Conservation (phyloP, 2,329 filamentous ascomycete genomes). For the Cladosporium sp. region DNA sequence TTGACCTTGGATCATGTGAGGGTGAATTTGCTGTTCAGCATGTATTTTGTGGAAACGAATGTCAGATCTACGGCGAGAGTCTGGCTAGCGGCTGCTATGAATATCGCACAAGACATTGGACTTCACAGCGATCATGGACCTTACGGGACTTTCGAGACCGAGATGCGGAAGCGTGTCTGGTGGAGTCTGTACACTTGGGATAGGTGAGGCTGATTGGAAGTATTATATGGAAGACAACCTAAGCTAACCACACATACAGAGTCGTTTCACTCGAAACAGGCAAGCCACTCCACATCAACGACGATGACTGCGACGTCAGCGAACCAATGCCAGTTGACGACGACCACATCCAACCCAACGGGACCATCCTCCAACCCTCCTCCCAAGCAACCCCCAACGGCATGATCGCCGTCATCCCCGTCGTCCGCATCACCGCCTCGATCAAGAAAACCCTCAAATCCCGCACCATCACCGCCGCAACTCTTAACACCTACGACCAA, state of each 20-base stretch:
- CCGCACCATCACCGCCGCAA: slow-evolving; percentile 58
- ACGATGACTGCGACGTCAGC: slow-evolving; percentile 78
- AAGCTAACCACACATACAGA: slow-evolving; percentile 36
- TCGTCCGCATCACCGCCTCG: slow-evolving; percentile 70
- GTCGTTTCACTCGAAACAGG: slow-evolving; percentile 73
- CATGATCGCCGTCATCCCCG: slow-evolving; percentile 72
- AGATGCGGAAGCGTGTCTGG: slow-evolving; percentile 85
- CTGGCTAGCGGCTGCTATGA: slow-evolving; percentile 74
- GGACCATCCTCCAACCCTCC: slow-evolving; percentile 35
- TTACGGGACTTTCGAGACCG: slow-evolving; percentile 69
- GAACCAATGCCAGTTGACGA: slow-evolving; percentile 78
- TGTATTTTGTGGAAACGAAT: slow-evolving; percentile 82
- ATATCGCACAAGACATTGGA: slow-evolving; percentile 76
- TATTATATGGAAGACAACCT: slow-evolving; percentile 16
- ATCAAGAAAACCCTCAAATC: slow-evolving; percentile 64
- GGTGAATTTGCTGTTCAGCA: slow-evolving; percentile 63
- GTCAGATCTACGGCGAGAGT: slow-evolving; percentile 77
- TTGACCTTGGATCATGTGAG: slow-evolving; percentile 70
- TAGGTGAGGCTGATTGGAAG: slow-evolving; percentile 44
- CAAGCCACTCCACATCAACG: slow-evolving; percentile 74
- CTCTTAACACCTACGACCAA: slow-evolving; percentile 70
- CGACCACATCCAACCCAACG: slow-evolving; percentile 58
- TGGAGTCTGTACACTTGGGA: slow-evolving; percentile 92
- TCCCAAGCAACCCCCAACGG: slow-evolving; percentile 55
- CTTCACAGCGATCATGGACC: slow-evolving; percentile 69